Evolutionary conservation across 202 grass and related monocot species (phyloP), one percentile per base, ranked within the genome.

Genomic region (Schoenoplectus triqueter): DNA sequence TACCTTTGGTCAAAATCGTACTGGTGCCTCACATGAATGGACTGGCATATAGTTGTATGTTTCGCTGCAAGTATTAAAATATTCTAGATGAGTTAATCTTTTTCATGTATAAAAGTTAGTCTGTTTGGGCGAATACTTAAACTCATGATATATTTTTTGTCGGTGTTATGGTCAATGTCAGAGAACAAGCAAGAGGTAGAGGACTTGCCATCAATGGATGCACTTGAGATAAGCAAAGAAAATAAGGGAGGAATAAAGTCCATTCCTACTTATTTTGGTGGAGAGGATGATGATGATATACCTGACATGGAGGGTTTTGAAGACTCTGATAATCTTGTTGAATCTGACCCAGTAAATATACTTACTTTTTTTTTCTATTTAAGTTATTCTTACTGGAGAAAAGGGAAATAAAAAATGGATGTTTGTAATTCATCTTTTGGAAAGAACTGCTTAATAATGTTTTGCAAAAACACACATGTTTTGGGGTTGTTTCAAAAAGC

Each of bases 221-320:
- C 81, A 13, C 82, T 95, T 66, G 88, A 95, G 13, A 92, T 92
- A 64, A 92, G 91, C 57, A 95, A 91, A 91, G 72, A 61, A 10
- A 86, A 89, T 39, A 83, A 69, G 46, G 81, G 81, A 67, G 88
- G 87, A 60, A 95, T 98, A 80, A 91, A 85, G 49, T 92, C 93
- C 31, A 95, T 98, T 31, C 86, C 90, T 19, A 68, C 88, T 10
- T 95, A 95, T 87, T 98, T 98, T 72, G 85, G 79, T 54, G 68
- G 89, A 82, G 88, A 94, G 17, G 95, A 97, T 31, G 95, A 98
- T 73, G 95, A 98, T 22, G 95, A 98, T 75, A 98, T 95, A 89
- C 95, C 95, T 20, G 95, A 98, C 64, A 98, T 98, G 88, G 89
- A 90, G 22, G 88, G 85, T 64, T 98, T 90, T 84, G 85, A 95